A percentile compares a stretch with the other conserved stretches of the same genome.
phyloP scores from a whole-genome alignment of 129 eudicot genomes.

The Gnaphalium uliginosum region DNA sequence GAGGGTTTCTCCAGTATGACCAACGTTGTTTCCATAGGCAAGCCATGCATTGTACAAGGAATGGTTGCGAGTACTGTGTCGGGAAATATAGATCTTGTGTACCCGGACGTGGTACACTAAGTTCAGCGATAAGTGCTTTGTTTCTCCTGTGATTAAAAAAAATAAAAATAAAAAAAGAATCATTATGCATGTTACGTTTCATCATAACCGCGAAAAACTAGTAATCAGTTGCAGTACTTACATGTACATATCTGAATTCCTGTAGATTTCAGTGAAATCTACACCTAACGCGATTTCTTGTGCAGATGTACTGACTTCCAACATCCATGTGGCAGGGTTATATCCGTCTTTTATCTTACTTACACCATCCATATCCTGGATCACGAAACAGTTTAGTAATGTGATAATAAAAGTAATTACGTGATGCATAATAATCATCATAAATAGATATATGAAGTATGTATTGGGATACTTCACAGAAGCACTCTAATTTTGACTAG shows the following conservation, averaged over 20 bases:
- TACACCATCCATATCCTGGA: conserved; percentile 48
- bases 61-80: conserved; percentile 43
- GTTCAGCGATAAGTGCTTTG: conserved; percentile 45
- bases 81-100: conserved; percentile 46
- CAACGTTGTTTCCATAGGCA: conserved; percentile 57
- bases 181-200: neutral
- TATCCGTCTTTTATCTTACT: conserved; percentile 61
- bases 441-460: neutral
- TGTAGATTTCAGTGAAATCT: conserved; percentile 52
- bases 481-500: too few relatives aligned
- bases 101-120: conserved; percentile 46
- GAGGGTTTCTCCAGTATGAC: conserved; percentile 56
- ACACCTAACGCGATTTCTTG: conserved; percentile 55
- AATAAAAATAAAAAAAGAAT: neutral
- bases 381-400: neutral
- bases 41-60: conserved; percentile 42
- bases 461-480: too few relatives aligned
- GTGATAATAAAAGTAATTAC: neutral
- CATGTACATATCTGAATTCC: conserved; percentile 55
- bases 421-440: neutral
- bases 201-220: too few relatives aligned
- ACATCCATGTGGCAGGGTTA: conserved; percentile 80
- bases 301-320: conserved; percentile 55
- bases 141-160: conserved; percentile 42
- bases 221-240: neutral